These are phyloP conservation scores for Excoecaria agallocha DNA, from an alignment of 345 rosid genomes.

Conservation along the genomic window DNA sequence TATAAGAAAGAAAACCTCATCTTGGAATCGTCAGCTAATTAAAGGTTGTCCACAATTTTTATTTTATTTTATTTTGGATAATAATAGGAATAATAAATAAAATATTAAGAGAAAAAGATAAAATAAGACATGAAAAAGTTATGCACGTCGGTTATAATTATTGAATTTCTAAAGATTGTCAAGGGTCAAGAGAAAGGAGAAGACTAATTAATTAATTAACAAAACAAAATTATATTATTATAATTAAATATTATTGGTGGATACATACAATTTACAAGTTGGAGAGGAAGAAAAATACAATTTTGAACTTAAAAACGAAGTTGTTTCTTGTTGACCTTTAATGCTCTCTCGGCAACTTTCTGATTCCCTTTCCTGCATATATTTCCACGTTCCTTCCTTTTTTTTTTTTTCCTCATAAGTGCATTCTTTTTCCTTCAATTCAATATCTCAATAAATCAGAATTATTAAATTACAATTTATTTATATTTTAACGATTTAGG, in stretches of 20 bases:
- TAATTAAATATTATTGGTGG: no score
- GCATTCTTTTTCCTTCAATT: no score
- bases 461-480: no score
- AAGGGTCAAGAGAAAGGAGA: neutral
- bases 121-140: neutral
- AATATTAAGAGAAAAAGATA: no score
- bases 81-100: no score
- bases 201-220: neutral
- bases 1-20: neutral
- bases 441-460: no score
- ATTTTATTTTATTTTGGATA: no score
- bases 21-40: neutral
- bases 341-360: constrained; percentile 6
- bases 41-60: neutral
- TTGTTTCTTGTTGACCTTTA: constrained; percentile 11
- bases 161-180: neutral
- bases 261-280: neutral
- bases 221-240: neutral
- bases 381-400: constrained; percentile 6
- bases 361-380: no score
- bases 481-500: no score
- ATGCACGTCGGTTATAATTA: neutral
- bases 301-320: neutral
- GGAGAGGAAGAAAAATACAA: neutral
- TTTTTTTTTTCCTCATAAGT: neutral